Conservation (phyloP, 108 stramenopile species). For the Phaeodactylum tricornutum region DNA sequence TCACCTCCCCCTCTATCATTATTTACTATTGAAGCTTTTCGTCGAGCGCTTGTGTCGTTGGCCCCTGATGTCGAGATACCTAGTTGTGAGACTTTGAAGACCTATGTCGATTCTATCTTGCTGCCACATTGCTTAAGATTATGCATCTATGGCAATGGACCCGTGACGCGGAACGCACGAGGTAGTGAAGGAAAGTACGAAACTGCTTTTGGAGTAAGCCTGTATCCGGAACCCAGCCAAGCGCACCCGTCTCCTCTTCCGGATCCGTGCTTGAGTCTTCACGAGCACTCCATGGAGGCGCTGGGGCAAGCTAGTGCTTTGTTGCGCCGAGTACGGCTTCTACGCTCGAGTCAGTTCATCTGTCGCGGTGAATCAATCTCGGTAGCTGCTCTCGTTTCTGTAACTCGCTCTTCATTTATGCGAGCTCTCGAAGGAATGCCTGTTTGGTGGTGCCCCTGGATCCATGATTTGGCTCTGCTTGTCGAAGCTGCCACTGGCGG, state of each 20-base stretch:
- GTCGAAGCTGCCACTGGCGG: slow-evolving; percentile 53
- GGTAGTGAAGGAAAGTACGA: slow-evolving; percentile 40
- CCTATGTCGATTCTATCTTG: slow-evolving; percentile 38
- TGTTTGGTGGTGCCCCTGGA: slow-evolving; percentile 81
- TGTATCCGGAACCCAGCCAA: slow-evolving; percentile 30
- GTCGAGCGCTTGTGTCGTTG: slow-evolving; percentile 2
- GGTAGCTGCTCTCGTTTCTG: slow-evolving; percentile 1
- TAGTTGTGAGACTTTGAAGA: neutral
- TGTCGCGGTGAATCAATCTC: slow-evolving; percentile 27
- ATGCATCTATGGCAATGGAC: slow-evolving; percentile 45
- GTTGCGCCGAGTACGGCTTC: slow-evolving; percentile 46
- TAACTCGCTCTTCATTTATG: slow-evolving; percentile 19
- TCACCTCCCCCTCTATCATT: no score
- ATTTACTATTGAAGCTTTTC: slow-evolving; percentile 8
- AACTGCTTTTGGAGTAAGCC: slow-evolving; percentile 27
- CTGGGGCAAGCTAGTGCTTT: slow-evolving; percentile 51
- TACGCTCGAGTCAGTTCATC: slow-evolving; percentile 43
- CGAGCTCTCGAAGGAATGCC: slow-evolving; percentile 52
- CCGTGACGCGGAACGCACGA: slow-evolving; percentile 18
- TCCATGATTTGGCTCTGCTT: slow-evolving; percentile 64
- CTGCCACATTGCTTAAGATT: slow-evolving; percentile 73
- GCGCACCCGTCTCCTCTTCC: slow-evolving; percentile 44
- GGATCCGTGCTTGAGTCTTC: slow-evolving; percentile 53
- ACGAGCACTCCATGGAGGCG: slow-evolving; percentile 65
- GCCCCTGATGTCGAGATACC: slow-evolving; percentile 12